A percentile compares a stretch with the other conserved stretches of the same genome.
phyloP scores from a whole-genome alignment of 1,139 yeast genomes.

The Blastobotrys malaysiensis region DNA sequence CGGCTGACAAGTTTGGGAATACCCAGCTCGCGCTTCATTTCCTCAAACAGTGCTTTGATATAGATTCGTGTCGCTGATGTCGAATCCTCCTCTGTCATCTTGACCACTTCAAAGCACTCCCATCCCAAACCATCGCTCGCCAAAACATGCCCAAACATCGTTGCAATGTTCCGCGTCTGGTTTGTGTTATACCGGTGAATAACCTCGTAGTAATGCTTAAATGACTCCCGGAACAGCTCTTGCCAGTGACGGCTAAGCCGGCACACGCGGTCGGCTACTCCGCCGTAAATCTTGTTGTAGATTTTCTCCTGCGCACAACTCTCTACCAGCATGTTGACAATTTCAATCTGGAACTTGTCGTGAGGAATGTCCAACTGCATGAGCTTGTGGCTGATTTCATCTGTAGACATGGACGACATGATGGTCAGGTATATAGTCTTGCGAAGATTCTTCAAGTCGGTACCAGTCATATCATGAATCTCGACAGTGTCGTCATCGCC shows the following conservation, averaged over 20 bases:
- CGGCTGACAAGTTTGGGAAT: conserved; percentile 45
- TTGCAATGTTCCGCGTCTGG: conserved; percentile 73
- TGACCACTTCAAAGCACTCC: conserved; percentile 47
- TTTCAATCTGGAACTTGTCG: conserved; percentile 34
- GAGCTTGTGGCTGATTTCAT: conserved; percentile 88
- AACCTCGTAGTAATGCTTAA: conserved; percentile 50
- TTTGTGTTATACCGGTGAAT: conserved; percentile 68
- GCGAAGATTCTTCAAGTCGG: conserved; percentile 56
- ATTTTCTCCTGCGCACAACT: conserved; percentile 86
- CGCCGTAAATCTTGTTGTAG: conserved; percentile 80
- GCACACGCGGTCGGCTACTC: conserved; percentile 66
- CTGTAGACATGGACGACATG: conserved; percentile 90
- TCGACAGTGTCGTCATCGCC: conserved; percentile 27
- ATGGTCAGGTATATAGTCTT: conserved; percentile 74
- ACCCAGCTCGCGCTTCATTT: conserved; percentile 76
- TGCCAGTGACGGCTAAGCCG: conserved; percentile 51
- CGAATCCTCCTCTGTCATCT: conserved; percentile 65
- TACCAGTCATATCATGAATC: conserved; percentile 65
- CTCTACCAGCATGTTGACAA: conserved; percentile 72
- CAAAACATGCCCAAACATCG: conserved; percentile 79
- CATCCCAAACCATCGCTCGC: conserved; percentile 68
- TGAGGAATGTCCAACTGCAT: conserved; percentile 37
- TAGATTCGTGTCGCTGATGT: conserved; percentile 78
- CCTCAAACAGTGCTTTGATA: conserved; percentile 74
- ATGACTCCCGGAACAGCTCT: conserved; percentile 45